Evolutionary conservation across 2,329 filamentous ascomycete species (phyloP).

Genomic region (Rutstroemia sydowiana): DNA sequence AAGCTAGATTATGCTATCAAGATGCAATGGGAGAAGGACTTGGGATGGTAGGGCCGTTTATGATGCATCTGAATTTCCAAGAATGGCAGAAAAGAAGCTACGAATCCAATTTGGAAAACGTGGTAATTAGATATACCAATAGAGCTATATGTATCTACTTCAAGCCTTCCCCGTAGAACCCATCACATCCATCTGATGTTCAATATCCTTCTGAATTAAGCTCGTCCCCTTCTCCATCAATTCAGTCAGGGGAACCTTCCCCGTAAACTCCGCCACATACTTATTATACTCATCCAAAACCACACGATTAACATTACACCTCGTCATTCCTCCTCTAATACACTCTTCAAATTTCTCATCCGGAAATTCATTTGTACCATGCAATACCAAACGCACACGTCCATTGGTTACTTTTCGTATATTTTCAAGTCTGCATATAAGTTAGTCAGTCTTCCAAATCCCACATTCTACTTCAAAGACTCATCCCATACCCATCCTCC

Average conservation of each 20-base stretch:
- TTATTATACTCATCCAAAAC: conserved; percentile 22
- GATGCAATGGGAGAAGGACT: conserved; percentile 3
- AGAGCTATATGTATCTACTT: no score
- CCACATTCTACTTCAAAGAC: no score
- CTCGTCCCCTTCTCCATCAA: conserved; percentile 24
- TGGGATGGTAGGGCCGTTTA: conserved; percentile 1
- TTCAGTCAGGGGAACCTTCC: conserved; percentile 21
- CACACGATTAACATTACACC: conserved; percentile 27
- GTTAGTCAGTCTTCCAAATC: no score
- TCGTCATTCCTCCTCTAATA: conserved; percentile 39
- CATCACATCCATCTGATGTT: conserved; percentile 24
- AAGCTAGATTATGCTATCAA: neutral
- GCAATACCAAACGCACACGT: conserved; percentile 42
- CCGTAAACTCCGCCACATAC: conserved; percentile 19
- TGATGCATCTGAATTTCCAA: no score
- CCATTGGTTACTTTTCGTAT: conserved; percentile 26
- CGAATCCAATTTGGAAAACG: no score
- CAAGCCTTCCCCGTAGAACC: conserved; percentile 23
- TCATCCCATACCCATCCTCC: neutral
- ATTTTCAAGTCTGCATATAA: conserved; percentile 13
- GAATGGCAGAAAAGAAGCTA: no score
- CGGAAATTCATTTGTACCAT: conserved; percentile 49
- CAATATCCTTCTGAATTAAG: conserved; percentile 21
- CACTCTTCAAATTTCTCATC: conserved; percentile 43
- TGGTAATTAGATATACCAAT: no score